A percentile compares a stretch with the other conserved stretches of the same genome.
Conservation (phyloP, 148 eudicot genomes). For the Camellia lanceoleosa region DNA sequence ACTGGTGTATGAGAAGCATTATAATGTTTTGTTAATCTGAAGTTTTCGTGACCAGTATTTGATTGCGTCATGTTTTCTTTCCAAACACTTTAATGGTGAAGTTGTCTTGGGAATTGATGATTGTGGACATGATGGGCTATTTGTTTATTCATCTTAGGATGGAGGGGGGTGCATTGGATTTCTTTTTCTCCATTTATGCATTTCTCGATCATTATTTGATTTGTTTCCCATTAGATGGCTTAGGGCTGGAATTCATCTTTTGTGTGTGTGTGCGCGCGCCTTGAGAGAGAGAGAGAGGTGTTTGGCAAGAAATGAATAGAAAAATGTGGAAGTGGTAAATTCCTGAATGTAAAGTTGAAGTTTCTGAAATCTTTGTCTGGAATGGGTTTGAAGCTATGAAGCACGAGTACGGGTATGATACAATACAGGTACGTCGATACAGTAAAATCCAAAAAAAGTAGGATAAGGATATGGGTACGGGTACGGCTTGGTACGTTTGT, state of each 20-base stretch:
- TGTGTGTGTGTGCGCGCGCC: too few relatives aligned
- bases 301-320: too few relatives aligned
- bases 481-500: too few relatives aligned
- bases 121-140: neutral
- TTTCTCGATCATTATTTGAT: neutral
- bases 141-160: constrained; percentile 1
- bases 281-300: too few relatives aligned
- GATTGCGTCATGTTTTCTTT: neutral
- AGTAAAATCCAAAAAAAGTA: too few relatives aligned
- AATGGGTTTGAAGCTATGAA: neutral
- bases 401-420: too few relatives aligned
- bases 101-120: neutral
- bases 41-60: neutral
- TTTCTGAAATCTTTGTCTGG: neutral
- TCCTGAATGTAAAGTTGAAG: too few relatives aligned
- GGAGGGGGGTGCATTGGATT: neutral
- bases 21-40: neutral
- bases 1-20: neutral
- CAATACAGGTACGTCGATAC: too few relatives aligned
- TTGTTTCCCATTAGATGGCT: neutral
- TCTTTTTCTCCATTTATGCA: neutral
- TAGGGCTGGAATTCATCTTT: too few relatives aligned
- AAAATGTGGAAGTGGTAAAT: too few relatives aligned
- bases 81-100: neutral
- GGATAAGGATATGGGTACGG: too few relatives aligned